phyloP scores from a whole-genome alignment of 257 asterid genomes.

The Scutellaria baicalensis region DNA sequence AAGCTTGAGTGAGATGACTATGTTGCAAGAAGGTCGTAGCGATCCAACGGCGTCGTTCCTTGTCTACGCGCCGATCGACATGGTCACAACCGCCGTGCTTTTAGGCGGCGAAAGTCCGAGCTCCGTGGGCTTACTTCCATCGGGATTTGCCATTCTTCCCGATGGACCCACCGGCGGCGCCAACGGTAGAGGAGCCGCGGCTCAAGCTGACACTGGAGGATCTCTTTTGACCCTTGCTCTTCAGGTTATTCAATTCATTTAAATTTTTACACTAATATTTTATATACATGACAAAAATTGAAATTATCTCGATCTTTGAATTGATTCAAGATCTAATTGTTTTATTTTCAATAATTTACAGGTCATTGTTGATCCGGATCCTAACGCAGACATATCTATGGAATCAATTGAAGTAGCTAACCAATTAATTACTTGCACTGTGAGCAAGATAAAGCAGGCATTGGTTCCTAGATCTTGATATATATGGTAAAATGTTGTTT shows the following conservation, averaged over 20 bases:
- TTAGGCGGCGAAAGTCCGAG: conserved; percentile 31
- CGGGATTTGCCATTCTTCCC: conserved; percentile 58
- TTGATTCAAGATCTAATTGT: not conserved
- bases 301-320: too few species aligned
- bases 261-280: not conserved
- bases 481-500: not conserved
- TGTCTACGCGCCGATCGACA: conserved; percentile 41
- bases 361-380: conserved; percentile 33
- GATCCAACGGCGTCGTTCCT: conserved; percentile 42
- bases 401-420: conserved; percentile 27
- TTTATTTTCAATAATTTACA: not conserved
- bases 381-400: conserved; percentile 20
- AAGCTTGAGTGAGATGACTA: conserved; percentile 15
- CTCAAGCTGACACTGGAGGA: conserved; percentile 26
- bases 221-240: conserved; percentile 40
- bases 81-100: conserved; percentile 12
- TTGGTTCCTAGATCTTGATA: conserved; percentile 7
- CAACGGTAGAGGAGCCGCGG: not conserved
- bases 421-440: conserved; percentile 24
- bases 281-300: too few species aligned
- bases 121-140: conserved; percentile 37
- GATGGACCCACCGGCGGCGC: conserved; percentile 28
- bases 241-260: conserved; percentile 22
- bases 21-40: conserved; percentile 38
- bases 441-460: conserved; percentile 32